Percentiles rank a stretch among this genome's conserved stretches.
Evolutionary conservation across 169 alveolate species (phyloP).

Genomic region (Miamiensis avidus): DNA sequence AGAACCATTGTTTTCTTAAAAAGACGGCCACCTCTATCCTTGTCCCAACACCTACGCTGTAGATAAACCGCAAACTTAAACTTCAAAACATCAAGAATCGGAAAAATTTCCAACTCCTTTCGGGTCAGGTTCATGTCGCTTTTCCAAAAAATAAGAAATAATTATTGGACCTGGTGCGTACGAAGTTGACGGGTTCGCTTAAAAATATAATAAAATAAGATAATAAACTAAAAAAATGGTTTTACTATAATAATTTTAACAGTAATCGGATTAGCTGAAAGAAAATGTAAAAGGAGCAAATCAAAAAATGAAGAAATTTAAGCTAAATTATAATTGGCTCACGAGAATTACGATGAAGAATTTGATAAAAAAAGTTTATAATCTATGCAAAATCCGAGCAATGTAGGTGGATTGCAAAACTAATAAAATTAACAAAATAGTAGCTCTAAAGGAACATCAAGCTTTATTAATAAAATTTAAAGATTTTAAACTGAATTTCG

Average conservation of each 20-base stretch:
- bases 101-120: not conserved
- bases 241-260: not conserved
- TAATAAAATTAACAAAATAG: not conserved
- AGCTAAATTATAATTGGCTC: not conserved
- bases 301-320: no score
- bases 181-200: not conserved
- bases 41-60: not conserved
- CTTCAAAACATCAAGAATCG: not conserved
- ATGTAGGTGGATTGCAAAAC: no score
- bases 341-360: no score
- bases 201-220: no score
- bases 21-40: not conserved
- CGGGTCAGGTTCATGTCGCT: not conserved
- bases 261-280: not conserved
- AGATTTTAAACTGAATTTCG: not conserved
- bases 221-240: no score
- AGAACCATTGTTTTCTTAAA: not conserved
- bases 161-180: not conserved
- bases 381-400: not conserved
- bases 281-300: no score
- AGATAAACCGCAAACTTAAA: no score
- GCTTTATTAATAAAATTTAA: not conserved
- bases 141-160: not conserved
- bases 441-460: not conserved
- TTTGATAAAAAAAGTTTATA: no score